Evolutionary conservation across 345 rosid genomes (phyloP).

Genomic region (Psidium guajava): DNA sequence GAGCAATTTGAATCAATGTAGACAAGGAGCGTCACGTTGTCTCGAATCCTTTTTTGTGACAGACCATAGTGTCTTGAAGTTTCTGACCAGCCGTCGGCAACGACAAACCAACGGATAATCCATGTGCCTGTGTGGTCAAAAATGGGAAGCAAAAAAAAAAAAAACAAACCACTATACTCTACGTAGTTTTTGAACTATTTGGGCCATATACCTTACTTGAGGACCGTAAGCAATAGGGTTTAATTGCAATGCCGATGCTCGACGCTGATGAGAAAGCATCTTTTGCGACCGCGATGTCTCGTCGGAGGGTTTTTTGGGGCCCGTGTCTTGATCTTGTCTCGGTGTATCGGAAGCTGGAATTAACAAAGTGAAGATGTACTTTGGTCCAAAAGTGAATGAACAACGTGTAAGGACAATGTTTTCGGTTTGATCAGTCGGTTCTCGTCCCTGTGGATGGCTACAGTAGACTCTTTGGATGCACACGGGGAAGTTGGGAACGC

Average conservation of each 20-base stretch:
- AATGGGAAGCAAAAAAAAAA: not conserved
- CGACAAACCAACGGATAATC: not conserved
- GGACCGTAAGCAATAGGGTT: not conserved
- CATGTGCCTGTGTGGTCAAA: not conserved
- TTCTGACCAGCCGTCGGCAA: not conserved
- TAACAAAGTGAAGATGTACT: not conserved
- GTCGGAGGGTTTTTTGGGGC: not conserved
- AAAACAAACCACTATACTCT: not conserved
- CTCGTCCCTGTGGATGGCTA: not conserved
- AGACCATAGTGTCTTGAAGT: not conserved
- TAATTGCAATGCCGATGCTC: not conserved
- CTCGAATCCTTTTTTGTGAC: not conserved
- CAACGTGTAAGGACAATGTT: not conserved
- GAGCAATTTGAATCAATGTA: not conserved
- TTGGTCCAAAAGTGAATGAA: not conserved
- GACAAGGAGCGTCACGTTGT: not conserved
- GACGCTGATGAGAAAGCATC: not conserved
- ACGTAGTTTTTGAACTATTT: not conserved
- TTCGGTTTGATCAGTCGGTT: not conserved
- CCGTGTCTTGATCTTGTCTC: not conserved
- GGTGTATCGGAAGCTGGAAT: not conserved
- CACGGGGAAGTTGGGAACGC: not conserved
- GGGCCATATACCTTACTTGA: not conserved
- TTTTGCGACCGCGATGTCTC: not conserved
- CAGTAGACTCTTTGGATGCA: not conserved